Conservation (phyloP, 192 early-diverging fungal species). For the Rhizoclosmatium globosum region DNA sequence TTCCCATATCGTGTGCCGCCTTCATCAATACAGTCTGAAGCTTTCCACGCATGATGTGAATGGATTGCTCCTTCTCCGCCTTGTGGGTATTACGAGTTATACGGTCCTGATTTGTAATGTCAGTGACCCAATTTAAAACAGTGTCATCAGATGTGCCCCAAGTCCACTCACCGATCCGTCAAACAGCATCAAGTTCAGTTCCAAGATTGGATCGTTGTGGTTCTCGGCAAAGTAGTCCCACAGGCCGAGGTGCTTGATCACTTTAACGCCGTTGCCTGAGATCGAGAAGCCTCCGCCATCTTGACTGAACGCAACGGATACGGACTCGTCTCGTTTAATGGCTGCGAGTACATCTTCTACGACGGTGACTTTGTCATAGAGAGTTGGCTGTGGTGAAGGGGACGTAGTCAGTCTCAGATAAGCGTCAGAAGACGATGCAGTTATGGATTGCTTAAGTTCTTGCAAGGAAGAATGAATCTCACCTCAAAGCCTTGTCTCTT, state of each 20-base stretch:
- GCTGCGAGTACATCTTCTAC: too few species aligned
- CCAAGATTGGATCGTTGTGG: neutral
- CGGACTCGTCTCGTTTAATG: too few species aligned
- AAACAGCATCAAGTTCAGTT: neutral
- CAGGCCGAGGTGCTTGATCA: conserved; percentile 16
- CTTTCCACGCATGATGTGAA: neutral
- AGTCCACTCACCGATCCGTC: too few species aligned
- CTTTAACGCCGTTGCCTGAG: neutral
- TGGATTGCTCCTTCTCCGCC: neutral
- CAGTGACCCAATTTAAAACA: neutral
- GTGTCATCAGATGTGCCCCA: too few species aligned
- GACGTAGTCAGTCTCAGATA: too few species aligned
- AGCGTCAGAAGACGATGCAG: too few species aligned
- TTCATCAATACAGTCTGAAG: neutral
- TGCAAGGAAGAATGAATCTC: neutral
- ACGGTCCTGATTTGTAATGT: neutral
- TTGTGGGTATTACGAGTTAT: neutral
- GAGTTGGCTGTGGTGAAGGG: too few species aligned
- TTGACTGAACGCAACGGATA: too few species aligned
- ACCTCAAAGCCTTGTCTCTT: neutral
- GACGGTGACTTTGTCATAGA: too few species aligned
- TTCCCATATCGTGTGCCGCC: neutral
- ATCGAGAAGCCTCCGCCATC: neutral
- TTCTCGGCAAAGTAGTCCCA: neutral
- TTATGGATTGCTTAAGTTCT: too few species aligned